Base-by-base conservation (phyloP, 2,329 filamentous ascomycete genomes). In the Colletotrichum endophyticum region DNA sequence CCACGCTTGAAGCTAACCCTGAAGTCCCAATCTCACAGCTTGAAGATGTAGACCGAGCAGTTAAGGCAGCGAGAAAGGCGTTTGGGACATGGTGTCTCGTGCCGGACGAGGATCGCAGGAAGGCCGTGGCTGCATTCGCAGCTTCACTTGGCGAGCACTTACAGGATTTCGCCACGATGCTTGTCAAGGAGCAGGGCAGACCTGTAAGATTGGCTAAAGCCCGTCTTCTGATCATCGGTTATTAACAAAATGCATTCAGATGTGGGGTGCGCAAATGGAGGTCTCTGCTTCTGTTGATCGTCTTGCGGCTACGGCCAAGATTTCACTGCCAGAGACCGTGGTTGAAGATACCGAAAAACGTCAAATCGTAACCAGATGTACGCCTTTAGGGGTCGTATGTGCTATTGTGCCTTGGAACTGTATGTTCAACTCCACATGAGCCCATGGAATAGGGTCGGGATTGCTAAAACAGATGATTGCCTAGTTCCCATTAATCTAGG, bases 81-180 rank as follows among this genome's bases (percentile, higher is more conserved):
- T 53, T 53, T 53, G 44, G 44, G 11, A 53, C 19, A 13, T 53
- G 44, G 44, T 11, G 44, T 13, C 44, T 53, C 6, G 44, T 53
- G 44, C 6, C 44, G 11, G 11, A 13, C 13, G 44, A 12, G 44
- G 44, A 22, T 53, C 44, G 44, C n/a, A 53, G 44, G n/a, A 53
- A 53, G 11, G n/a, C 44, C 2, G 44, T 53, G n/a, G 44, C 44
- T 22, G 44, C 44, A 53, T 53, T 53, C 44, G 44, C n/a, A 22
- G 44, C 44, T 53, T 53, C 44, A 8, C 44, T 53, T 53, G 44
- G 44, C 44, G 44, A 53, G 44, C 44, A 53, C n/a, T 22, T 22
- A n/a, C 44, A 53, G 12, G 44, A 53, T 53, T 53, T 53, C 44
- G 44, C 44, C n/a, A 53, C 44, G 44, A 53, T 53, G n/a, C 44